Conservation (phyloP, 1,139 yeast species). For the Geotrichum cucujoidarum region DNA sequence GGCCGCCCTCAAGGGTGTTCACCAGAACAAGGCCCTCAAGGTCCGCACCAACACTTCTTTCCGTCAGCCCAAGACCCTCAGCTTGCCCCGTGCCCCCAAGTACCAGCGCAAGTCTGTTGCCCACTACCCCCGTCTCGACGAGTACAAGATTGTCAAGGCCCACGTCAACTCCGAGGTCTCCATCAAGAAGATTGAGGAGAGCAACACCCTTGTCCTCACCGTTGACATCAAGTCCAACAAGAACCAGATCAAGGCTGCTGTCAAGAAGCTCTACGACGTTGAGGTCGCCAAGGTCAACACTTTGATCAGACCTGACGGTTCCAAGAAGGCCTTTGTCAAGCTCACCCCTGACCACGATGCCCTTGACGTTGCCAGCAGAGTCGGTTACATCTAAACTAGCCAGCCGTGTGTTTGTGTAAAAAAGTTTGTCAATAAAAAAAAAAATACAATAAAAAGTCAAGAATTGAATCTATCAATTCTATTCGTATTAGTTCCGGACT, state of each 20-base stretch:
- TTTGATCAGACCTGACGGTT: slow-evolving; percentile 96
- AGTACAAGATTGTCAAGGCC: slow-evolving; percentile 88
- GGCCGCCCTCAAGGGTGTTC: slow-evolving; percentile 97
- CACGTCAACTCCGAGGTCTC: slow-evolving; percentile 99
- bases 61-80: slow-evolving; percentile 97
- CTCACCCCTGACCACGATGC: slow-evolving; percentile 99
- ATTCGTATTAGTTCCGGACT: no score
- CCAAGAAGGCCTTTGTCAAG: slow-evolving; percentile 99
- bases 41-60: slow-evolving; percentile 93
- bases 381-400: slow-evolving; percentile 82
- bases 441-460: no score
- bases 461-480: no score
- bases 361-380: slow-evolving; percentile 99
- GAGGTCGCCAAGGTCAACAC: slow-evolving; percentile 94
- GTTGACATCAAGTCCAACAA: slow-evolving; percentile 96
- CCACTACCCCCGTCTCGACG: slow-evolving; percentile 95
- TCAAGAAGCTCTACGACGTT: slow-evolving; percentile 96
- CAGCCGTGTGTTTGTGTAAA: slow-evolving; percentile 21
- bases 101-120: slow-evolving; percentile 96
- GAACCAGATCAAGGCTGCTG: slow-evolving; percentile 96
- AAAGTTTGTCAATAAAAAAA: no score
- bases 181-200: slow-evolving; percentile 98
- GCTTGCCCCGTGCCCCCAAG: slow-evolving; percentile 89
- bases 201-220: slow-evolving; percentile 98
- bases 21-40: slow-evolving; percentile 84